phyloP scores from a whole-genome alignment of 2,329 filamentous ascomycete species.

The Pseudocercospora eumusae region DNA sequence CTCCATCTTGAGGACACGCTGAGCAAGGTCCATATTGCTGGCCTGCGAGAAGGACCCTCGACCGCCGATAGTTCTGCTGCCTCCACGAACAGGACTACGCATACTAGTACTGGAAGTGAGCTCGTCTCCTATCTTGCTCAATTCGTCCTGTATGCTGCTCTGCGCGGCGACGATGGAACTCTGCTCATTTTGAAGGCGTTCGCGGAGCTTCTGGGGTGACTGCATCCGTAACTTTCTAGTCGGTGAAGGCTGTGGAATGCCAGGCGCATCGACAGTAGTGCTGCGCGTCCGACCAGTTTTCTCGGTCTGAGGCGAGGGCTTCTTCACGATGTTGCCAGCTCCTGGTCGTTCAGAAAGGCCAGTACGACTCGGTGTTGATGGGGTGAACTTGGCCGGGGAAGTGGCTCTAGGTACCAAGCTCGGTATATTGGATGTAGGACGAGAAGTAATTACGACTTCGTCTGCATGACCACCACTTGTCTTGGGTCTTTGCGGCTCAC shows the following conservation, averaged over 20 bases:
- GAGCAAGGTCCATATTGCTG: constrained; percentile 50
- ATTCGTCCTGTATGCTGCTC: constrained; percentile 68
- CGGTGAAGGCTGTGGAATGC: constrained; percentile 9
- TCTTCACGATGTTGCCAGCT: constrained; percentile 59
- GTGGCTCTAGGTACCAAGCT: constrained; percentile 43
- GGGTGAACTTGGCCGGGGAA: constrained; percentile 39
- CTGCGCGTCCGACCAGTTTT: constrained; percentile 29
- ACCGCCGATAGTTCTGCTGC: constrained; percentile 26
- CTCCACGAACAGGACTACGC: constrained; percentile 20
- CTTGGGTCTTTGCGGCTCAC: constrained; percentile 34
- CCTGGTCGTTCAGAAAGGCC: constrained; percentile 54
- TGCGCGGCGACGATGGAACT: constrained; percentile 70
- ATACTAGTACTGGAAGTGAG: constrained; percentile 54
- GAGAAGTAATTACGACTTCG: constrained; percentile 32
- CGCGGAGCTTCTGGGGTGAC: constrained; percentile 68
- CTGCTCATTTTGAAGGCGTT: constrained; percentile 82
- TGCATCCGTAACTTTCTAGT: constrained; percentile 63
- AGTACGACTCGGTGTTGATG: constrained; percentile 49
- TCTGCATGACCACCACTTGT: constrained; percentile 32
- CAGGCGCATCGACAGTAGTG: constrained; percentile 20
- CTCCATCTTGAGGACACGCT: constrained; percentile 67
- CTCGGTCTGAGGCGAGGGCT: constrained; percentile 56
- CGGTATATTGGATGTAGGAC: constrained; percentile 53
- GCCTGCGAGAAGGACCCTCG: constrained; percentile 24
- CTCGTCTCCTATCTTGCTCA: constrained; percentile 78